These are phyloP conservation scores for Lodderomyces oxycetoniae DNA, from an alignment of 1,139 yeast genomes.

Conservation along the genomic window DNA sequence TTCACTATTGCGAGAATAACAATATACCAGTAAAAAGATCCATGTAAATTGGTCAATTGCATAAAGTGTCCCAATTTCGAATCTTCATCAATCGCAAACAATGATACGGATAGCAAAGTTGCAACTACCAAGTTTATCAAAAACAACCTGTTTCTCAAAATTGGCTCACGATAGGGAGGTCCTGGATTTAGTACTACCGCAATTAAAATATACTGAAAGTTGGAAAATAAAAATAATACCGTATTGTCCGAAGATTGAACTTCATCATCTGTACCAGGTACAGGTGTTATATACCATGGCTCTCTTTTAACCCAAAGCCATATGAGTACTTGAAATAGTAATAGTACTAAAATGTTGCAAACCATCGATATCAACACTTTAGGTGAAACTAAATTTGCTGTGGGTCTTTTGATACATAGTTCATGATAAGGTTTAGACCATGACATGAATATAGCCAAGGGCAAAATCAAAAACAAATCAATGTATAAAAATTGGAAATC, in stretches of 20 bases:
- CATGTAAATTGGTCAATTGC: conserved; percentile 65
- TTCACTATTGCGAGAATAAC: conserved; percentile 47
- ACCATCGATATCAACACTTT: conserved; percentile 78
- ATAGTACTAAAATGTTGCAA: conserved; percentile 61
- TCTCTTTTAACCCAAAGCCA: conserved; percentile 59
- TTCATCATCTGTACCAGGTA: conserved; percentile 79
- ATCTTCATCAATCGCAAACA: conserved; percentile 49
- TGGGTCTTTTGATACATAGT: conserved; percentile 73
- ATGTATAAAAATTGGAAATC: conserved; percentile 95
- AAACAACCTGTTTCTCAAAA: conserved; percentile 65
- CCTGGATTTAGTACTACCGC: conserved; percentile 85
- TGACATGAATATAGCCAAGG: conserved; percentile 94
- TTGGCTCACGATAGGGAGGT: conserved; percentile 89
- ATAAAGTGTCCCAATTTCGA: conserved; percentile 60
- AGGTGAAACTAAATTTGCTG: conserved; percentile 88
- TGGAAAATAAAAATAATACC: conserved; percentile 70
- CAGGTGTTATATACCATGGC: conserved; percentile 77
- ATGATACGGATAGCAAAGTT: conserved; percentile 38
- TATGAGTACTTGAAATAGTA: conserved; percentile 59
- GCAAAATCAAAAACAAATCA: conserved; percentile 83
- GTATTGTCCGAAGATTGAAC: conserved; percentile 90
- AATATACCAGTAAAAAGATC: conserved; percentile 47
- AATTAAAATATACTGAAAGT: conserved; percentile 81
- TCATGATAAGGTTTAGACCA: conserved; percentile 80
- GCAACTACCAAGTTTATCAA: conserved; percentile 55